Percentiles rank a stretch among this genome's conserved stretches.
Evolutionary conservation across 495 filamentous ascomycete species (phyloP).

Genomic region (Durotheca rogersii): DNA sequence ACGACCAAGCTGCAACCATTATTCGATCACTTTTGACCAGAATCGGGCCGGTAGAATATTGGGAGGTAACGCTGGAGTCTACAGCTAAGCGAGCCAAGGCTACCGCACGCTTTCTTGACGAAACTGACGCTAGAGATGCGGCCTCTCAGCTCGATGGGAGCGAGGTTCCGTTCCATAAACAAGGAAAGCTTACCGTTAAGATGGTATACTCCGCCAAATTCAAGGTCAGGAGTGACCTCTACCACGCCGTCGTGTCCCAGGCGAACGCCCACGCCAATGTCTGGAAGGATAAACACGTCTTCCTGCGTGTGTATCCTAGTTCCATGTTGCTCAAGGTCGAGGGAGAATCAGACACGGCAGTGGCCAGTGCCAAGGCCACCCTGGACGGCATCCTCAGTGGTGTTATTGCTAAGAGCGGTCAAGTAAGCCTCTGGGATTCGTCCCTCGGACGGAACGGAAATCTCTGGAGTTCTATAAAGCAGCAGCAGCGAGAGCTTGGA

Average conservation of each 20-base stretch:
- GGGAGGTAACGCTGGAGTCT: slow-evolving; percentile 21
- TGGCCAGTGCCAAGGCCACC: slow-evolving; percentile 39
- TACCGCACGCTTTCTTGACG: slow-evolving; percentile 34
- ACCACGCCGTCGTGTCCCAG: slow-evolving; percentile 40
- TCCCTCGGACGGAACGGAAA: slow-evolving; percentile 21
- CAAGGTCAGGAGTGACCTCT: slow-evolving; percentile 37
- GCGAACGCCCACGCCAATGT: slow-evolving; percentile 6
- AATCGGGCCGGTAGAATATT: slow-evolving; percentile 37
- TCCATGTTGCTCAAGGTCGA: slow-evolving; percentile 41
- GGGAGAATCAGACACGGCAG: slow-evolving; percentile 38
- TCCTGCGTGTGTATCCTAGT: slow-evolving; percentile 32
- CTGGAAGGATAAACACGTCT: slow-evolving; percentile 33
- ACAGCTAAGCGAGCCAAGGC: slow-evolving; percentile 36
- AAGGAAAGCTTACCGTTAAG: slow-evolving; percentile 33
- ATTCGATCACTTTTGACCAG: slow-evolving; percentile 33
- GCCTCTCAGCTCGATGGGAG: slow-evolving; percentile 24
- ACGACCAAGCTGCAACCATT: slow-evolving; percentile 4
- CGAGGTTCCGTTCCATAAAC: slow-evolving; percentile 21
- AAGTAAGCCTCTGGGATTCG: slow-evolving; percentile 33
- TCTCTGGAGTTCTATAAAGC: slow-evolving; percentile 17
- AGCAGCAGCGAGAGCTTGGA: slow-evolving; percentile 15
- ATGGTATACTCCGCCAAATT: slow-evolving; percentile 40
- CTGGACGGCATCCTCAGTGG: slow-evolving; percentile 36
- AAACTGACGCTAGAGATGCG: slow-evolving; percentile 36
- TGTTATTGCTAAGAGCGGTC: slow-evolving; percentile 17